Conservation (phyloP, 768 basidiomycete genomes). For the Podaxis rugospora region DNA sequence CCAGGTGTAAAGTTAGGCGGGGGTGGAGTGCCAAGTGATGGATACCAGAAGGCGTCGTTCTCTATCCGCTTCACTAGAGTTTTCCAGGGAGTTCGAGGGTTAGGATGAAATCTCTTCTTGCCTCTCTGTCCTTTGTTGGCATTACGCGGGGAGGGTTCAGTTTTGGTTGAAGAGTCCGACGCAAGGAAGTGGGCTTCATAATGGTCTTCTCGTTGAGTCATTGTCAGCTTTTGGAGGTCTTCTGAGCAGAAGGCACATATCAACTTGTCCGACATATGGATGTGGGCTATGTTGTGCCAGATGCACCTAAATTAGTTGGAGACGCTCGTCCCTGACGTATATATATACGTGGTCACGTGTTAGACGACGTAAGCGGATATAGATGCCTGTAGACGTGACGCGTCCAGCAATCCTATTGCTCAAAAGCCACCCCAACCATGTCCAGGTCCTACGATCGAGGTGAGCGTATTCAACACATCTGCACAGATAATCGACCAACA, state of each 20-base stretch:
- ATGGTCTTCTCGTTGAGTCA: constrained; percentile 43
- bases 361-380: constrained; percentile 24
- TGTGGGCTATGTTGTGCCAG: background rate
- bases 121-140: background rate
- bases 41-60: constrained; percentile 64
- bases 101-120: constrained; percentile 17
- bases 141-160: background rate
- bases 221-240: constrained; percentile 34
- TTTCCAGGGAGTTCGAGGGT: constrained; percentile 7
- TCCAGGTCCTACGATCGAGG: constrained; percentile 98
- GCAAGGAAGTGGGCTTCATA: constrained; percentile 46
- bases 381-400: constrained; percentile 35
- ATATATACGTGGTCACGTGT: constrained; percentile 6
- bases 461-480: constrained; percentile 25
- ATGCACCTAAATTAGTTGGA: background rate
- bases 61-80: constrained; percentile 18
- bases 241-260: constrained; percentile 49
- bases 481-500: background rate
- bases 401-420: constrained; percentile 30
- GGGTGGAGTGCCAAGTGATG: constrained; percentile 37
- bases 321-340: background rate
- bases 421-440: constrained; percentile 40
- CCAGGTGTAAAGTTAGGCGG: constrained; percentile 60
- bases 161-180: background rate
- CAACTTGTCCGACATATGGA: constrained; percentile 7